Conservation (phyloP, 768 basidiomycete species). For the Leccinum olivaceopallidum region DNA sequence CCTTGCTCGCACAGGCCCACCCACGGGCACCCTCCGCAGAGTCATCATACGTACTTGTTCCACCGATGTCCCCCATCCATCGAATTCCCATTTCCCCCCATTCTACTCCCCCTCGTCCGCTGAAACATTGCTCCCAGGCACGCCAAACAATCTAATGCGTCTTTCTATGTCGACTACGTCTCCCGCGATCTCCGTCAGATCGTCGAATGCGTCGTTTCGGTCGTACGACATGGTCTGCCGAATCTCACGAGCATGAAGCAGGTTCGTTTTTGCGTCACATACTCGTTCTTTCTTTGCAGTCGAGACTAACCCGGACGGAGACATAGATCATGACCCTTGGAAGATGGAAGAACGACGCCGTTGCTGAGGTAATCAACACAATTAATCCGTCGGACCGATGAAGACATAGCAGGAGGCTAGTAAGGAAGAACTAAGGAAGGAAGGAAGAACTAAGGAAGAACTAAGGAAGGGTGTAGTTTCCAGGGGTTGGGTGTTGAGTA, state of each 20-base stretch:
- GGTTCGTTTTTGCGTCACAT: slow-evolving; percentile 42
- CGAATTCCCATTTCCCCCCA: neutral
- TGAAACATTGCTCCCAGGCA: slow-evolving; percentile 23
- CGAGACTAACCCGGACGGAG: neutral
- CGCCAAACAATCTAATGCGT: slow-evolving; percentile 36
- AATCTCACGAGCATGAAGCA: slow-evolving; percentile 89
- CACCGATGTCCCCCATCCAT: neutral
- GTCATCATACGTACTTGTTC: neutral
- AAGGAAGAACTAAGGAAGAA: too few relatives aligned
- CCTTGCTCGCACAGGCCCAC: slow-evolving; percentile 64
- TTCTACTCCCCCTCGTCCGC: neutral
- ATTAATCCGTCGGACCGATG: neutral
- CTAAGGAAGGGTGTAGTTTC: too few relatives aligned
- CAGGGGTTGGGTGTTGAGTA: too few relatives aligned
- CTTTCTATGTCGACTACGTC: slow-evolving; percentile 78
- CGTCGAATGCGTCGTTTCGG: slow-evolving; percentile 83
- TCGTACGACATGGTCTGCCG: slow-evolving; percentile 82
- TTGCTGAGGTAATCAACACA: neutral
- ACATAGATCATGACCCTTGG: slow-evolving; percentile 57
- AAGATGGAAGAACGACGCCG: slow-evolving; percentile 28
- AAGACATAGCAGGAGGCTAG: neutral
- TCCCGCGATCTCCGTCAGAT: slow-evolving; percentile 76
- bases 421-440: too few relatives aligned
- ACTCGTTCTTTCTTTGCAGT: neutral
- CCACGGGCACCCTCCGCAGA: slow-evolving; percentile 17